phyloP scores from a whole-genome alignment of 2,329 filamentous ascomycete genomes.

The Fusarium hainanense region DNA sequence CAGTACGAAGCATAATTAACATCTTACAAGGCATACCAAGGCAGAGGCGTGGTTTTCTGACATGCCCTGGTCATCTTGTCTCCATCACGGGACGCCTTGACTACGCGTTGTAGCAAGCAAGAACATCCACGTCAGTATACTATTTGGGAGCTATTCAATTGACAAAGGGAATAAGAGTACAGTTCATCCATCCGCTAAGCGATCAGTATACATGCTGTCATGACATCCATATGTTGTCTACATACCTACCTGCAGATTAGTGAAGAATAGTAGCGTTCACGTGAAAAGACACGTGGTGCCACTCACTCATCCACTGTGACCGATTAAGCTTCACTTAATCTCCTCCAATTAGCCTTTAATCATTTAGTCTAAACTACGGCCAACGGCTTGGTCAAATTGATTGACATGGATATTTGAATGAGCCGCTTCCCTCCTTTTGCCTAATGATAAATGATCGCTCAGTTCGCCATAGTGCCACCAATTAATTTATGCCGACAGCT shows the following conservation, averaged over 20 bases:
- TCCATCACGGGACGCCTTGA: slow-evolving; percentile 18
- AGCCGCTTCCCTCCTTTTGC: slow-evolving; percentile 10
- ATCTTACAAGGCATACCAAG: slow-evolving; percentile 30
- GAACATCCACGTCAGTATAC: not conserved
- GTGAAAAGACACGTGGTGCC: slow-evolving; percentile 6
- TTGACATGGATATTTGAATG: not conserved
- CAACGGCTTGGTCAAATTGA: slow-evolving; percentile 4
- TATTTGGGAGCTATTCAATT: not conserved
- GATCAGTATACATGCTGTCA: not conserved
- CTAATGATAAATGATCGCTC: slow-evolving; percentile 11
- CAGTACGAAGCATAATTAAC: not conserved
- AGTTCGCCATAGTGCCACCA: slow-evolving; percentile 21
- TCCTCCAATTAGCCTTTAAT: not conserved
- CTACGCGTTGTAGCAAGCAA: slow-evolving; percentile 15
- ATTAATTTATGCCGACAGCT: slow-evolving; percentile 10
- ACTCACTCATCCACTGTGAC: too few species aligned
- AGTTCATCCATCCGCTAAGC: not conserved
- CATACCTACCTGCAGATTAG: not conserved
- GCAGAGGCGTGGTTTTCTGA: slow-evolving; percentile 12
- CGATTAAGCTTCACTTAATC: not conserved
- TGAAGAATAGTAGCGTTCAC: not conserved
- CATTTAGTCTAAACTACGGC: not conserved
- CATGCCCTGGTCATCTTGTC: slow-evolving; percentile 22
- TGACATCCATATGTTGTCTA: not conserved
- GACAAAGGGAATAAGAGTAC: not conserved